A percentile compares a stretch with the other conserved stretches of the same genome.
Evolutionary conservation across 805 yeast species (phyloP).

Genomic region (Lachancea nothofagi): DNA sequence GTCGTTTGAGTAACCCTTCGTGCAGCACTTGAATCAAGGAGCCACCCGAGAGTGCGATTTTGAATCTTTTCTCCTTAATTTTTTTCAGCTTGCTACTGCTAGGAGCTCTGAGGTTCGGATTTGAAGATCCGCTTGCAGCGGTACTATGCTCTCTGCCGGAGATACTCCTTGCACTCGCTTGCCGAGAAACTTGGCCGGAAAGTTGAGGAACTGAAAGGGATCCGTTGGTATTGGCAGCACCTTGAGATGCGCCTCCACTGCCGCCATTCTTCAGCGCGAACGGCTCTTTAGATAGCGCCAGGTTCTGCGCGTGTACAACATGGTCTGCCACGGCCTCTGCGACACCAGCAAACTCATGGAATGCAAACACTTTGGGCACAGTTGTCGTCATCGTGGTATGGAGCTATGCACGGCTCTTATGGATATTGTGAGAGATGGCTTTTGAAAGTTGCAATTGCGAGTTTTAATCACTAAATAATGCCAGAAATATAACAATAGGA

Average conservation of each 20-base stretch:
- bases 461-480: too few species aligned
- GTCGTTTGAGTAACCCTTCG: constrained; percentile 75
- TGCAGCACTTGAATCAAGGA: constrained; percentile 79
- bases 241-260: constrained; percentile 11
- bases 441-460: neutral
- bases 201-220: neutral
- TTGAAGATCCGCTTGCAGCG: constrained; percentile 5
- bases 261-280: constrained; percentile 6
- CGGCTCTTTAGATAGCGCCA: constrained; percentile 28
- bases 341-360: constrained; percentile 82
- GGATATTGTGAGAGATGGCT: neutral
- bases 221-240: constrained; percentile 11
- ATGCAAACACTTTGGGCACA: constrained; percentile 88
- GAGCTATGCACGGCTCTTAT: neutral
- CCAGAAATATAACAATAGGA: too few species aligned
- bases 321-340: constrained; percentile 98
- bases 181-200: constrained; percentile 6
- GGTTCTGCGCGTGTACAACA: constrained; percentile 80
- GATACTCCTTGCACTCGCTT: constrained; percentile 9
- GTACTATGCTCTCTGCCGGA: constrained; percentile 8
- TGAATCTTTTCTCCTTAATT: constrained; percentile 65
- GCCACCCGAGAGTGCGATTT: constrained; percentile 91
- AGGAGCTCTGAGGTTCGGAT: constrained; percentile 5
- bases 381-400: constrained; percentile 70
- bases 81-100: constrained; percentile 40